Percentiles rank a stretch among this genome's conserved stretches.
Conservation (phyloP, 805 yeast genomes). For the Candida nitratophila region DNA sequence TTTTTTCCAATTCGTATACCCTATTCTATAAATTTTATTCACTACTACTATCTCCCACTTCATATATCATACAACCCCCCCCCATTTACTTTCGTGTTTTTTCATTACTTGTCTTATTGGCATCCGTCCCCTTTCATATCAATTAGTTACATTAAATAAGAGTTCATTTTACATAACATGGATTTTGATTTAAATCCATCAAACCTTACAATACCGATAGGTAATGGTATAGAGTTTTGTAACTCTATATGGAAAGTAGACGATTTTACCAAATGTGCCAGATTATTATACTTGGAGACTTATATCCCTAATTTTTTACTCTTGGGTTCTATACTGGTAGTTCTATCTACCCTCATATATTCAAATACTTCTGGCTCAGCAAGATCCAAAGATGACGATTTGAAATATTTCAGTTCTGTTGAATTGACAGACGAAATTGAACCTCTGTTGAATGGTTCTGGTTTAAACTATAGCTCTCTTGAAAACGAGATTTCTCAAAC, state of each 20-base stretch:
- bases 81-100: no score
- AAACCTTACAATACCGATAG: background rate
- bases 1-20: no score
- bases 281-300: constrained; percentile 29
- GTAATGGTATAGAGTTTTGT: background rate
- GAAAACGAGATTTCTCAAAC: background rate
- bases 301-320: constrained; percentile 23
- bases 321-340: constrained; percentile 18
- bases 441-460: background rate
- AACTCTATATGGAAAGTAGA: constrained; percentile 24
- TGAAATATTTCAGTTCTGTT: background rate
- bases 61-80: no score
- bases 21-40: no score
- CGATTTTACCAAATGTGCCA: constrained; percentile 43
- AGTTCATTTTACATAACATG: background rate
- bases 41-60: no score
- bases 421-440: background rate
- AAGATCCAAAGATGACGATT: background rate
- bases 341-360: background rate
- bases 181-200: background rate
- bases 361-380: constrained; percentile 28
- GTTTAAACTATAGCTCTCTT: constrained; percentile 1
- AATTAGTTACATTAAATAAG: no score
- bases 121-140: no score
- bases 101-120: no score